phyloP scores from a whole-genome alignment of 768 basidiomycete species.

The Psilocybe cyanescens region DNA sequence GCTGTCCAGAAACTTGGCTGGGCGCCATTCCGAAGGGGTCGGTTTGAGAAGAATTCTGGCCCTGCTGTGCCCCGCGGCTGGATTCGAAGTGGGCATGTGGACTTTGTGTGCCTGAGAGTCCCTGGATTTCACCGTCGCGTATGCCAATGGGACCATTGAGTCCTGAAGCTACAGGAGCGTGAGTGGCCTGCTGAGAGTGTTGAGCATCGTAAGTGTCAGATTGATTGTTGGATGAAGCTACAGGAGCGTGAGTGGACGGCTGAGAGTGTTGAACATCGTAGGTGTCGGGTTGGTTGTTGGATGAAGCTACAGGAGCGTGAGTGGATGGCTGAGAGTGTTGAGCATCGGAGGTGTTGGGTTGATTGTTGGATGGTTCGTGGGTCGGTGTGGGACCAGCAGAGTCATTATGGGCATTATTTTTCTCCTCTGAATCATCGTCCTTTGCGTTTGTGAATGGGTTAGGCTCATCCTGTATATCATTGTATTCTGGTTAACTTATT shows the following conservation, averaged over 20 bases:
- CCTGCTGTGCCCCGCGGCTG: not conserved
- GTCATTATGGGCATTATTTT: not conserved
- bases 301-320: not conserved
- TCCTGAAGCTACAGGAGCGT: not conserved
- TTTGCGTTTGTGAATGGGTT: conserved; percentile 25
- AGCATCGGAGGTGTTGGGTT: not conserved
- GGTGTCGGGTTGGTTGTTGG: not conserved
- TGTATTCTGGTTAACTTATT: too few relatives aligned
- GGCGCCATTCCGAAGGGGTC: not conserved
- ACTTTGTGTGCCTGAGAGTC: not conserved
- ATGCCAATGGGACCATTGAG: not conserved
- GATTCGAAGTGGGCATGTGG: not conserved
- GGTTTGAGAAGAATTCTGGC: not conserved
- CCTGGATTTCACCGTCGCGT: not conserved
- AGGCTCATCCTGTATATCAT: conserved; percentile 22
- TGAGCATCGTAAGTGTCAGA: not conserved
- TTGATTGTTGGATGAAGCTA: not conserved
- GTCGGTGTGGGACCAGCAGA: not conserved
- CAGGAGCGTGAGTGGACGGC: not conserved
- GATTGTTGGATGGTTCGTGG: not conserved
- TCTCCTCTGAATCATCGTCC: conserved; percentile 11
- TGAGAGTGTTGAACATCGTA: not conserved
- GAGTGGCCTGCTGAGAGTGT: not conserved
- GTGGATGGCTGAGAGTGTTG: not conserved
- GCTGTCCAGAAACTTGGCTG: not conserved